Percentiles rank a stretch among this genome's conserved stretches.
phyloP scores from a whole-genome alignment of 495 filamentous ascomycete species.

The Penicillium odoratum region DNA sequence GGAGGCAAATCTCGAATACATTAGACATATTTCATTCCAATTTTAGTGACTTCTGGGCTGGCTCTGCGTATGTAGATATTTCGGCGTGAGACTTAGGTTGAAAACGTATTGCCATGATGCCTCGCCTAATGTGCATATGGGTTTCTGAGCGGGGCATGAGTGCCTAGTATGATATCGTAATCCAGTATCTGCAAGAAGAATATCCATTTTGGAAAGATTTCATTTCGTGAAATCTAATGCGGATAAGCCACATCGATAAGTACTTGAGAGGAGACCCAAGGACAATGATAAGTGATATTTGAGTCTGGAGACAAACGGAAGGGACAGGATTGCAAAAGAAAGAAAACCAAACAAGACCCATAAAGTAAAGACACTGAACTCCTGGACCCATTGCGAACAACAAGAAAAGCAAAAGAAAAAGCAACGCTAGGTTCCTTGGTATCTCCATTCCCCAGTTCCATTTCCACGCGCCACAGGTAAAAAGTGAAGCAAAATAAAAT shows the following conservation, averaged over 20 bases:
- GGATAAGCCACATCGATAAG: neutral
- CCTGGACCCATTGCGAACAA: neutral
- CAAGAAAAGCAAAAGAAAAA: neutral
- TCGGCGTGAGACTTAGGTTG: too few relatives aligned
- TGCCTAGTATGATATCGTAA: too few relatives aligned
- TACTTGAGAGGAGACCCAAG: neutral
- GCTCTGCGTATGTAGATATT: neutral
- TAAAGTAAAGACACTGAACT: neutral
- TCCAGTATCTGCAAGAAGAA: neutral
- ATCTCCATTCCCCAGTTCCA: slow-evolving; percentile 3
- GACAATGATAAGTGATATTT: neutral
- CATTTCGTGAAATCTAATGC: neutral
- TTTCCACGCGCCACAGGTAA: neutral
- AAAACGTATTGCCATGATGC: too few relatives aligned
- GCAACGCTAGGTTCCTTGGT: slow-evolving; percentile 3
- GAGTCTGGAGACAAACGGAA: neutral
- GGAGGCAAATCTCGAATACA: neutral
- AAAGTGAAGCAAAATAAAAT: slow-evolving; percentile 2
- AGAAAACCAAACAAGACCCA: neutral
- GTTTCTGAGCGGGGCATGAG: too few relatives aligned
- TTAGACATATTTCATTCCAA: neutral
- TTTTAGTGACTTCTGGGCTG: neutral
- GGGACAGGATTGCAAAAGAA: neutral
- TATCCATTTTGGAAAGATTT: neutral
- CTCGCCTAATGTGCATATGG: too few relatives aligned